A percentile compares a stretch with the other conserved stretches of the same genome.
Conservation (phyloP, 2,329 filamentous ascomycete genomes). For the Pseudogymnoascus sp. region DNA sequence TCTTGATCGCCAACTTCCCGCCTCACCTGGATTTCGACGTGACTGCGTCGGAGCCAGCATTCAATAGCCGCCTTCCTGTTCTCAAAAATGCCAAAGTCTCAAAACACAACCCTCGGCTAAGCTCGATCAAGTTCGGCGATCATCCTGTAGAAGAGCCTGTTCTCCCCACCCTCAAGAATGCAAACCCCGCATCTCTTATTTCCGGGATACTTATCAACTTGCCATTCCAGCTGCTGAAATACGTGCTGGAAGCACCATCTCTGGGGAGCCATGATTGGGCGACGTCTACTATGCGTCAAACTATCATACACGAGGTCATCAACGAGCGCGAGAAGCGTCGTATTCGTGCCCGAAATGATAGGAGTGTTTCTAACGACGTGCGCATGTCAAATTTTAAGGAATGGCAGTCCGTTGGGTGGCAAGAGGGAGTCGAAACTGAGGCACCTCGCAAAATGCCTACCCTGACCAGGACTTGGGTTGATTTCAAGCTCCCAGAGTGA, state of each 20-base stretch:
- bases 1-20: conserved; percentile 52
- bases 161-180: conserved; percentile 23
- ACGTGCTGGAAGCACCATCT: conserved; percentile 52
- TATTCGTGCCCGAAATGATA: conserved; percentile 17
- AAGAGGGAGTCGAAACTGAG: conserved; percentile 24
- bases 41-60: conserved; percentile 35
- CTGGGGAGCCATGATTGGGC: conserved; percentile 45
- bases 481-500: conserved; percentile 16
- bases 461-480: conserved; percentile 22
- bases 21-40: conserved; percentile 50
- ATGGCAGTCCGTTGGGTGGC: conserved; percentile 28
- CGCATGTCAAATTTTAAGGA: conserved; percentile 19
- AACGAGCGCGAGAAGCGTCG: conserved; percentile 50
- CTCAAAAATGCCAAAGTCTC: conserved; percentile 25
- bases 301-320: conserved; percentile 42
- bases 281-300: conserved; percentile 37
- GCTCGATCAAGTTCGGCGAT: conserved; percentile 64
- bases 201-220: conserved; percentile 63
- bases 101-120: conserved; percentile 44
- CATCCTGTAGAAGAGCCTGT: conserved; percentile 33
- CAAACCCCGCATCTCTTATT: conserved; percentile 35
- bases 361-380: conserved; percentile 21
- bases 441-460: conserved; percentile 6
- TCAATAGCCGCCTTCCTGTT: conserved; percentile 38
- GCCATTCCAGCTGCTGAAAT: conserved; percentile 58